A percentile compares a stretch with the other conserved stretches of the same genome.
phyloP scores from a whole-genome alignment of 306 rosid genomes.

The Rosa persica region DNA sequence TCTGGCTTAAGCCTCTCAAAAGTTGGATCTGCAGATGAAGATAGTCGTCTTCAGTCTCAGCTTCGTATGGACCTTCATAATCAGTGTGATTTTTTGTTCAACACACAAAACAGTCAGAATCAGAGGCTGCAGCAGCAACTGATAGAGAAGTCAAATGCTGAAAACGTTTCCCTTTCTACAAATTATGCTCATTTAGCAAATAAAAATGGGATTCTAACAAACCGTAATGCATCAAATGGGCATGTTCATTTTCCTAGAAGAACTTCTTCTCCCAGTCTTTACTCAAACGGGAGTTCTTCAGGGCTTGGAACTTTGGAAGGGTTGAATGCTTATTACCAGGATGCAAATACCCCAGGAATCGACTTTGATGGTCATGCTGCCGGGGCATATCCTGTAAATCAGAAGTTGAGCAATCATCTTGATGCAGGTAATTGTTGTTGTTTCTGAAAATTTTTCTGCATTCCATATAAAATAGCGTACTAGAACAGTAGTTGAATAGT shows the following conservation, averaged over 20 bases:
- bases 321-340: conserved; percentile 32
- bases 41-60: conserved; percentile 54
- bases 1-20: conserved; percentile 66
- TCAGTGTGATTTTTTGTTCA: conserved; percentile 49
- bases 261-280: conserved; percentile 75
- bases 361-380: conserved; percentile 49
- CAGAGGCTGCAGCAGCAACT: conserved; percentile 39
- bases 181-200: conserved; percentile 45
- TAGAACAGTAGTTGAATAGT: conserved; percentile 9
- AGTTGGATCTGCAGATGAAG: conserved; percentile 58
- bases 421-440: conserved; percentile 51
- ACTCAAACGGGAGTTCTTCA: conserved; percentile 51
- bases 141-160: conserved; percentile 26
- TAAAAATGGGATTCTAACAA: conserved; percentile 49
- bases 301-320: conserved; percentile 47
- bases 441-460: neutral
- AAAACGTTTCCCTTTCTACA: conserved; percentile 17
- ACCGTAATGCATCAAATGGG: conserved; percentile 46
- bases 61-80: conserved; percentile 52
- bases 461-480: neutral
- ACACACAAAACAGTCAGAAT: conserved; percentile 36
- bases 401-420: conserved; percentile 46
- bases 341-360: conserved; percentile 39
- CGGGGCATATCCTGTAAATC: conserved; percentile 49
- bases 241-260: conserved; percentile 58